Base-by-base conservation (phyloP, 768 basidiomycete genomes). In the Psilocybe cubensis region DNA sequence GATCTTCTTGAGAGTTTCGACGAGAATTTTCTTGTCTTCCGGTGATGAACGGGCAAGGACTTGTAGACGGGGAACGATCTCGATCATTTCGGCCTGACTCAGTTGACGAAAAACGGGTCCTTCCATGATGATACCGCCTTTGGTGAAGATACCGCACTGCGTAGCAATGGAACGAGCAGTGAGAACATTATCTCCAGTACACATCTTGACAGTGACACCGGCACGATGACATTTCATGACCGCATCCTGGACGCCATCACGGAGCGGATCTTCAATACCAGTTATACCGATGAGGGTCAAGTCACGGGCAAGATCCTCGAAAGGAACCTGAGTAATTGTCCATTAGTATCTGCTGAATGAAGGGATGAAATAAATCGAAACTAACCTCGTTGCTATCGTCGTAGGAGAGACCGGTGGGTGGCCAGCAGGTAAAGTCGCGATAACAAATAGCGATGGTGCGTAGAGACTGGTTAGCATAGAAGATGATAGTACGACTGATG, bases 41-140 rank as follows among this genome's bases (percentile, higher is more conserved):
- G 97, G 97, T 0, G 94, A 97, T 0, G 96, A 98, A 6, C 97
- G 92, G 29, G 97, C 97, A 38, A 99, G 88, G 18, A 99, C 95
- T 72, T 98, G 96, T 2, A 99, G 79, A 18, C 94, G 87, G 4
- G 96, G 96, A 0, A 95, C 88, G 56, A 98, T 83, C 44, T 92
- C 89, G 35, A 90, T 74, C 72, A 87, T 86, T 61, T 97, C 89
- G 0, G 76, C 63, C 18, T 85, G 81, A 11, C 75, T 79, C 31
- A 99, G 81, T 67, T 87, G 79, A 42, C 97, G 84, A 82, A 98
- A 99, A 4, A 89, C 82, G 0, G 96, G 96, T 0, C 97, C 96
- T 70, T 99, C 97, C 94, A 98, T 98, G 74, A 99, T 92, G 63
- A 98, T 84, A 27, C 97, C 97, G 23, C 96, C 96, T 2, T 89